Base-by-base conservation (phyloP, 192 early-diverging fungal species). In the Coemansia aciculifera region DNA sequence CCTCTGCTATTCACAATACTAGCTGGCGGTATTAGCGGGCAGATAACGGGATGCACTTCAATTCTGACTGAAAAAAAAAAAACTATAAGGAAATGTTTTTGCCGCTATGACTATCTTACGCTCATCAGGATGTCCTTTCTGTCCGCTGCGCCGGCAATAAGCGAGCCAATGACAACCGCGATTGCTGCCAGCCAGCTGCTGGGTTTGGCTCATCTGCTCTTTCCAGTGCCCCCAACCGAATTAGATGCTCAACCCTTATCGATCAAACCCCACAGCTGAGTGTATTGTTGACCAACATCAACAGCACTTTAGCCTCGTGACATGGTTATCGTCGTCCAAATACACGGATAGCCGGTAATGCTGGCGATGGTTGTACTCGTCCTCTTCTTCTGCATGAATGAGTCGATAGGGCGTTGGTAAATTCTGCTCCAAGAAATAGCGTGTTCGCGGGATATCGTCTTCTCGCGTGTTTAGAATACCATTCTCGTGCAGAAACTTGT, bases 401-500 rank as follows among this genome's bases (percentile, higher is more conserved):
- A 83, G 66, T 19, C 75, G 72, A 57, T 83, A 83, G 0, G 80
- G 80, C 42, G 66, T 75, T 12, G 75, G 72, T n/a, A 83, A 67
- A 36, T 78, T 83, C 36, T 78, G 44, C 51, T 83, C 75, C 34
- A 48, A 39, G 37, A 60, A 74, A 27, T 60, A 61, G 44, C 80
- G 68, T 5, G 68, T 75, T 17, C 71, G 63, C 10, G 80, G 72
- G 31, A 77, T 83, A 4, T 52, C 39, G 7, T 83, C 63, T 11
- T 77, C 75, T 7, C 80, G 66, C 32, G 72, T 75, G 71, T 83
- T 78, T 5, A 83, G 34, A 3, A 83, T 59, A 8, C 72, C 69
- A 42, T 83, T 77, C 36, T 83, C 67, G 69, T 83, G 80, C 68
- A 83, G 44, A 36, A 67, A 83, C 56, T 72, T 77, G 80, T 77